phyloP scores from a whole-genome alignment of 441 rosid species.

The Hura crepitans region DNA sequence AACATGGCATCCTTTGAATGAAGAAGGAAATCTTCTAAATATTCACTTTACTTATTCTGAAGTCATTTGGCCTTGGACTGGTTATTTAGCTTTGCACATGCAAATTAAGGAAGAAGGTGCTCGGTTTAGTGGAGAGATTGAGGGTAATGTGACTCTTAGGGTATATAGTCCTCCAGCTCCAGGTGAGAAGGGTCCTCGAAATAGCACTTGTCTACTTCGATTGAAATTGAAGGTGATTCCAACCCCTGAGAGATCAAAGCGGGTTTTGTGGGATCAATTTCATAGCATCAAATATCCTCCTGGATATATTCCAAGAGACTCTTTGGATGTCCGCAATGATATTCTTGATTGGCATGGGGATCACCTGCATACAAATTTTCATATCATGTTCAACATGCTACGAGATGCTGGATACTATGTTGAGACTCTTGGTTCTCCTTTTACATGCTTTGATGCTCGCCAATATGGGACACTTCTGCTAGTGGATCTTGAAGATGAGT shows the following conservation, averaged over 20 bases:
- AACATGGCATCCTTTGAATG: slow-evolving; percentile 80
- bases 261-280: slow-evolving; percentile 96
- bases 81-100: slow-evolving; percentile 90
- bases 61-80: slow-evolving; percentile 99
- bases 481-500: slow-evolving; percentile 98
- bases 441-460: slow-evolving; percentile 90
- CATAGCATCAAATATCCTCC: slow-evolving; percentile 98
- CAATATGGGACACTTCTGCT: slow-evolving; percentile 92
- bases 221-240: slow-evolving; percentile 83
- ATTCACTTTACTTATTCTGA: slow-evolving; percentile 77
- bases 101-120: slow-evolving; percentile 98
- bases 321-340: slow-evolving; percentile 95
- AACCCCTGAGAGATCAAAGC: slow-evolving; percentile 80
- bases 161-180: slow-evolving; percentile 69
- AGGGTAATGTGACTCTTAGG: slow-evolving; percentile 73
- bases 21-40: slow-evolving; percentile 88
- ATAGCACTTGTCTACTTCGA: slow-evolving; percentile 70
- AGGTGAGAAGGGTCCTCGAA: slow-evolving; percentile 59
- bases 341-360: slow-evolving; percentile 99
- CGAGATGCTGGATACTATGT: slow-evolving; percentile 90
- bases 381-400: slow-evolving; percentile 91
- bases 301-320: slow-evolving; percentile 95
- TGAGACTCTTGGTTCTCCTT: slow-evolving; percentile 95
- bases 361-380: slow-evolving; percentile 96
- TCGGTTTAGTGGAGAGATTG: slow-evolving; percentile 73